phyloP scores from a whole-genome alignment of 192 early-diverging fungal species.

The Entomortierella chlamydospora region DNA sequence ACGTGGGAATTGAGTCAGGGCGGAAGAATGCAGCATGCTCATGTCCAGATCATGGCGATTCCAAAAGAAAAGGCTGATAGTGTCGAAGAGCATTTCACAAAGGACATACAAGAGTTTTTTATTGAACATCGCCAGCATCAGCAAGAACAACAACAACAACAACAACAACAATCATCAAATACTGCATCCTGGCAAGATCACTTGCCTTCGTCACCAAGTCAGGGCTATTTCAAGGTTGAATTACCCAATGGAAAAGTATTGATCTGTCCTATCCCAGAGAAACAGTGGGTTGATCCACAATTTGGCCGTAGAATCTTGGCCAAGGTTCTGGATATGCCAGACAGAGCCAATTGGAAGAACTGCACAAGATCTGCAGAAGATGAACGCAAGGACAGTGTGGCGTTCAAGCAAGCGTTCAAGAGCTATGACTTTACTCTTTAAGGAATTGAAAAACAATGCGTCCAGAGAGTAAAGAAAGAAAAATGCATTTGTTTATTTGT shows the following conservation, averaged over 20 bases:
- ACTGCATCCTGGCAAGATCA: conserved; percentile 21
- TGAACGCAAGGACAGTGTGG: conserved; percentile 62
- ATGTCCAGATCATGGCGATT: conserved; percentile 79
- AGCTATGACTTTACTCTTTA: conserved; percentile 60
- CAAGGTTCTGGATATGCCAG: conserved; percentile 69
- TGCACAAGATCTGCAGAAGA: conserved; percentile 74
- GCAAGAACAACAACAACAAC: neutral
- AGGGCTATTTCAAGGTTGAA: conserved; percentile 67
- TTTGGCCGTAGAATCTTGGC: conserved; percentile 82
- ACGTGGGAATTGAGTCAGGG: conserved; percentile 80
- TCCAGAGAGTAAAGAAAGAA: too few species aligned
- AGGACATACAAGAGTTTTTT: conserved; percentile 25
- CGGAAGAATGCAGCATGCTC: conserved; percentile 67
- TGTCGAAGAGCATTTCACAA: conserved; percentile 27
- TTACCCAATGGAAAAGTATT: conserved; percentile 60
- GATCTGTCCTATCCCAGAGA: conserved; percentile 56
- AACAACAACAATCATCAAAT: conserved; percentile 1
- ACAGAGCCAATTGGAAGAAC: conserved; percentile 85
- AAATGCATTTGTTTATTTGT: neutral
- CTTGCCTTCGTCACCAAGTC: neutral
- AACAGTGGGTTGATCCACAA: conserved; percentile 76
- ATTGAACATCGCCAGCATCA: neutral
- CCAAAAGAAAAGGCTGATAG: conserved; percentile 53
- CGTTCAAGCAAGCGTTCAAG: conserved; percentile 57
- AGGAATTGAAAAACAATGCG: conserved; percentile 6